phyloP scores from a whole-genome alignment of 2,329 filamentous ascomycete species.

The Fusarium papillatum region DNA sequence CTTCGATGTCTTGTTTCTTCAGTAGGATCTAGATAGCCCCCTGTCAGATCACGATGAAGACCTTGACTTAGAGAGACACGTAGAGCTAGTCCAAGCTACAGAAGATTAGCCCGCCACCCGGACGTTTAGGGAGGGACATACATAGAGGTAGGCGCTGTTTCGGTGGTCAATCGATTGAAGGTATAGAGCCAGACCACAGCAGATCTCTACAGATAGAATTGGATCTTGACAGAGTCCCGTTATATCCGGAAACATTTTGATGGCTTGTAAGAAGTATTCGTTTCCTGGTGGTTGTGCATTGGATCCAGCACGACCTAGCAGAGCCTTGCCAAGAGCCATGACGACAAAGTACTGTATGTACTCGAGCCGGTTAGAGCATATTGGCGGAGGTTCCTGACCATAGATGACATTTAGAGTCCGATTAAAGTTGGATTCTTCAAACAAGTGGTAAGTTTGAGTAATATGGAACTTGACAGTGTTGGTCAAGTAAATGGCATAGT shows the following conservation, averaged over 20 bases:
- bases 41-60: slow-evolving; percentile 4
- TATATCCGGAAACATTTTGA: slow-evolving; percentile 8
- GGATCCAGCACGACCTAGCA: slow-evolving; percentile 3
- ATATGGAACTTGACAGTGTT: slow-evolving; percentile 24
- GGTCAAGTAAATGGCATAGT: slow-evolving; percentile 15
- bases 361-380: background rate
- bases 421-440: slow-evolving; percentile 16
- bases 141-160: slow-evolving; percentile 18
- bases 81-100: slow-evolving; percentile 5
- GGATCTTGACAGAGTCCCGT: slow-evolving; percentile 10
- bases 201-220: slow-evolving; percentile 16
- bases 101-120: background rate
- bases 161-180: slow-evolving; percentile 18
- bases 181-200: slow-evolving; percentile 15
- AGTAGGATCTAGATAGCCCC: background rate
- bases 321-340: slow-evolving; percentile 17
- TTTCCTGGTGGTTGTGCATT: slow-evolving; percentile 3
- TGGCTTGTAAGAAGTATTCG: slow-evolving; percentile 13
- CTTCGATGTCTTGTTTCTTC: background rate
- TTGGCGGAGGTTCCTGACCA: no score
- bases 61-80: slow-evolving; percentile 18
- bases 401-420: background rate
- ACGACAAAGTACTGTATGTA: slow-evolving; percentile 19
- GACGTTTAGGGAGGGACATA: background rate
- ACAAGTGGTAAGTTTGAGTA: slow-evolving; percentile 17